A percentile compares a stretch with the other conserved stretches of the same genome.
Conservation (phyloP, 2,329 filamentous ascomycete genomes). For the Penicillium sp. region DNA sequence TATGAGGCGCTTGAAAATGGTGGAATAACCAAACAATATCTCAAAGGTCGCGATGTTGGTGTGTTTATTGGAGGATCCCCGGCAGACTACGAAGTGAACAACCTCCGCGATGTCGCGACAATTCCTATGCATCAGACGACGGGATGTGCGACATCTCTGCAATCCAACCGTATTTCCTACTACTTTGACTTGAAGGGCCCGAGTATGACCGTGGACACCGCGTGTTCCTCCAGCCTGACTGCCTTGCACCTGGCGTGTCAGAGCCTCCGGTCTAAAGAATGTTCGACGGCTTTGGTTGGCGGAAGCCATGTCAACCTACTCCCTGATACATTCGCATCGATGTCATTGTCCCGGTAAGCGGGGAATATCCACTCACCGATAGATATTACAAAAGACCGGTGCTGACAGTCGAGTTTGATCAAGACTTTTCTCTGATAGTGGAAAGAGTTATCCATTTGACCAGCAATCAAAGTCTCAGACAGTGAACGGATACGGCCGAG, state of each 20-base stretch:
- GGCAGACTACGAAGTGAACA: slow-evolving; percentile 29
- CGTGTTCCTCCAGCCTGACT: slow-evolving; percentile 31
- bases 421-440: slow-evolving; percentile 28
- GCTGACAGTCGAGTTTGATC: neutral
- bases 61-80: slow-evolving; percentile 27
- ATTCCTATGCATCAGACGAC: slow-evolving; percentile 28
- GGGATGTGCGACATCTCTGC: slow-evolving; percentile 26
- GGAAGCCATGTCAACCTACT: slow-evolving; percentile 31
- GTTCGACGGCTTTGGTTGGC: slow-evolving; percentile 29
- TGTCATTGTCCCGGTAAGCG: slow-evolving; percentile 26
- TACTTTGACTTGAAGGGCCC: slow-evolving; percentile 35
- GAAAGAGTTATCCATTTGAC: slow-evolving; percentile 31
- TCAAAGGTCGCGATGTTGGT: slow-evolving; percentile 23
- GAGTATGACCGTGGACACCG: slow-evolving; percentile 33
- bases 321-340: slow-evolving; percentile 28
- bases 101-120: slow-evolving; percentile 22
- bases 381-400: neutral
- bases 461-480: slow-evolving; percentile 11
- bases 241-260: slow-evolving; percentile 31
- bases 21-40: slow-evolving; percentile 25
- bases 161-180: slow-evolving; percentile 33
- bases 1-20: slow-evolving; percentile 34
- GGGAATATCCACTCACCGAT: neutral
- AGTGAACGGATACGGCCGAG: slow-evolving; percentile 35
- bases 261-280: slow-evolving; percentile 28